Evolutionary conservation across 345 rosid genomes (phyloP).

Genomic region (Salix dunnii): DNA sequence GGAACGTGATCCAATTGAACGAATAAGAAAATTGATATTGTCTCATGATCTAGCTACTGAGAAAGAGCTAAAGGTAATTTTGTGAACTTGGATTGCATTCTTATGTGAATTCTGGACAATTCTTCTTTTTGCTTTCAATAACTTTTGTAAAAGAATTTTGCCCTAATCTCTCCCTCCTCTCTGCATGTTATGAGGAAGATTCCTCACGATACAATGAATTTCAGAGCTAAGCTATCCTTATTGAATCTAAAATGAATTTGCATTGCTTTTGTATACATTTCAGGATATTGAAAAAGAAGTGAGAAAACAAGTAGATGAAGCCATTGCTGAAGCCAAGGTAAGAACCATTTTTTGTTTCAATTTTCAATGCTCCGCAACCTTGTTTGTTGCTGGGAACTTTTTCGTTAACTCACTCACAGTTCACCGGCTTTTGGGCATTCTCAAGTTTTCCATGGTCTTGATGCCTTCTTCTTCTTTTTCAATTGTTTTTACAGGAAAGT

Average conservation of each 20-base stretch:
- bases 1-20: slow-evolving; percentile 96
- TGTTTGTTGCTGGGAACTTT: not conserved
- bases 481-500: slow-evolving; percentile 60
- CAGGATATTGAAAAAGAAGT: slow-evolving; percentile 93
- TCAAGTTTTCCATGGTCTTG: not conserved
- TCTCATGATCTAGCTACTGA: slow-evolving; percentile 84
- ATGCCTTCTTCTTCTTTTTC: not conserved
- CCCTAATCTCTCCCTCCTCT: not conserved
- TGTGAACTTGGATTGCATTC: not conserved
- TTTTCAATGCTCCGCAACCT: not conserved
- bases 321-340: slow-evolving; percentile 97
- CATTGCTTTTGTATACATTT: not conserved
- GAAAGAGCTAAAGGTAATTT: slow-evolving; percentile 87
- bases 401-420: not conserved
- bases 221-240: not conserved
- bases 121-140: not conserved
- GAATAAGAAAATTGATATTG: slow-evolving; percentile 72
- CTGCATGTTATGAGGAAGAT: not conserved
- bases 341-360: not conserved
- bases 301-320: slow-evolving; percentile 86
- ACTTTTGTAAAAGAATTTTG: not conserved
- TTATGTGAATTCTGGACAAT: not conserved
- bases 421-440: not conserved
- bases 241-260: not conserved
- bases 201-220: not conserved